These are phyloP conservation scores for Cercospora berteroae DNA, from an alignment of 2,329 filamentous ascomycete species.

Conservation along the genomic window DNA sequence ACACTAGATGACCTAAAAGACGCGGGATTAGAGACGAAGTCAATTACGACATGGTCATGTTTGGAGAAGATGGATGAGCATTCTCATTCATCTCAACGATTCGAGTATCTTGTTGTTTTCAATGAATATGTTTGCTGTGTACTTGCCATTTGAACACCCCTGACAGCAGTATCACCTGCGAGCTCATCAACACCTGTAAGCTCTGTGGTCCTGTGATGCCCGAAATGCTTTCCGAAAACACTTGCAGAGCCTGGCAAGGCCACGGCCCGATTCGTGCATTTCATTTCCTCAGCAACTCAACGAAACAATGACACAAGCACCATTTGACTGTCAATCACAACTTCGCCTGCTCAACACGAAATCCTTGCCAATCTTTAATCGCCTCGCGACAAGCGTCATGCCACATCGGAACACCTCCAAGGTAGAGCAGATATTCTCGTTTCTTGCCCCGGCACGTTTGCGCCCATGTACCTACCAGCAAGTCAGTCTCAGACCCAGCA, in stretches of 20 bases:
- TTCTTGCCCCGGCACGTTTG: background rate
- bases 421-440: slow-evolving; percentile 33
- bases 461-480: background rate
- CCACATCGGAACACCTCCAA: slow-evolving; percentile 12
- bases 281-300: no score
- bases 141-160: no score
- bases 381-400: slow-evolving; percentile 3
- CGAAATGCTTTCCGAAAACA: no score
- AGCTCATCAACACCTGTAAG: no score
- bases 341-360: background rate
- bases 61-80: no score
- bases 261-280: no score
- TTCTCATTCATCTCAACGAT: background rate
- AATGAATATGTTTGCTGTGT: no score
- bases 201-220: no score
- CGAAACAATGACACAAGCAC: no score
- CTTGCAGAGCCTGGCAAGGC: no score
- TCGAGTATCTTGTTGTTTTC: background rate
- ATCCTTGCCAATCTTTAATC: background rate
- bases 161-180: no score
- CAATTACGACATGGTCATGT: no score
- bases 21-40: background rate
- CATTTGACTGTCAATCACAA: background rate
- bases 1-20: background rate
- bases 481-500: background rate